Base-by-base conservation (phyloP, 2,329 filamentous ascomycete species). In the Colletotrichum tanaceti region DNA sequence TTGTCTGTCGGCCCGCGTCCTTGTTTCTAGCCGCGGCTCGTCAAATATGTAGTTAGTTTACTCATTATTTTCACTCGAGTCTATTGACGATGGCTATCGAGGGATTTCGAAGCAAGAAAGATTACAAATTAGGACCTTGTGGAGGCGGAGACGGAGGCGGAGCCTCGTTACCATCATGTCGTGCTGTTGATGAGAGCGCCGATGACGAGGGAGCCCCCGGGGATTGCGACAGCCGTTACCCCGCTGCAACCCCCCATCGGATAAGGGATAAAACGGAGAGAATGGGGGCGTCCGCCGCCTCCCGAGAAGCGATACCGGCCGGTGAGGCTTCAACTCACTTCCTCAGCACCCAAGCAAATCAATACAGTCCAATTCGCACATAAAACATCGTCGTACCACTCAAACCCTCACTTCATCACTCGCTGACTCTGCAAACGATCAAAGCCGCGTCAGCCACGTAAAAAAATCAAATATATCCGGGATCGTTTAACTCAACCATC, bases 221-320 rank as follows among this genome's bases (percentile, higher is more conserved):
- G 50, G 35, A 57, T 68, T 41, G 65, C 62, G 47, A 59, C 60
- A 69, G 41, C 62, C 13, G 49, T 65, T 69, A 66, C 66, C 66
- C 66, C 66, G 62, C 66, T 55, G 44, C 35, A 69, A 57, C 55
- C 55, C 66, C 61, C 66, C 50, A 5, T 35, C 14, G 61, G 62
- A 69, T 66, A 69, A 69, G 66, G 43, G 66, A 57, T 68, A 65
- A 68, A 59, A 39, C 39, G 53, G 53, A 53, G 50, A 24, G 49
- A 16, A 6, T 5, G 28, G 28, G 28, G 4, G 7, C 7, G 28
- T 32, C 28, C 28, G 49, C n/a, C 49, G 18, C 20, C 52, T 13
- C 38, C 35, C 32, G 16, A n/a, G 53, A 28, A n/a, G 28, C 39
- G 16, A 58, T 9, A 39, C 50, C 63, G 57, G 41, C 41, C 47